phyloP scores from a whole-genome alignment of 768 basidiomycete species.

The Hydnomerulius pinastri region DNA sequence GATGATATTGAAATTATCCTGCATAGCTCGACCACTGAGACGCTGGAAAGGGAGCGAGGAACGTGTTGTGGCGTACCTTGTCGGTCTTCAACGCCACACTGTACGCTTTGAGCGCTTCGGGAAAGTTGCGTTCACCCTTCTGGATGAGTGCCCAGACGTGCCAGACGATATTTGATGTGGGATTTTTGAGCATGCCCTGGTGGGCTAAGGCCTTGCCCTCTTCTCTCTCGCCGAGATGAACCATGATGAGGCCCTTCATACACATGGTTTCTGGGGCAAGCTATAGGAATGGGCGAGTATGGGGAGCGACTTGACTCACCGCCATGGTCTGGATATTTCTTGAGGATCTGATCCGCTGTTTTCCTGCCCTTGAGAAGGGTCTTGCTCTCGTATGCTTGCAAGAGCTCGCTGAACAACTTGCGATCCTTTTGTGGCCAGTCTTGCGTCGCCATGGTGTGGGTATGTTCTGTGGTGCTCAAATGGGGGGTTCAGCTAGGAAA shows the following conservation, averaged over 20 bases:
- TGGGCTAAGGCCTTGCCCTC: conserved; percentile 83
- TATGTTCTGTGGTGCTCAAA: not conserved
- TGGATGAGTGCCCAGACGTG: conserved; percentile 96
- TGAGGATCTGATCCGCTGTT: conserved; percentile 90
- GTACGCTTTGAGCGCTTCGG: conserved; percentile 92
- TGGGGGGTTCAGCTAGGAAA: not conserved
- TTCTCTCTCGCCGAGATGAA: conserved; percentile 76
- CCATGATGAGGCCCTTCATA: conserved; percentile 91
- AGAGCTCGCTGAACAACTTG: conserved; percentile 80
- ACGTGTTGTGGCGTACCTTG: conserved; percentile 56
- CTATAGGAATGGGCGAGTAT: not conserved
- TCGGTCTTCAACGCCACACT: conserved; percentile 87
- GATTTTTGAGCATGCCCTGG: conserved; percentile 78
- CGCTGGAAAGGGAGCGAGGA: not conserved
- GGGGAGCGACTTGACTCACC: conserved; percentile 52
- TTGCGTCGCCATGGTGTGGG: conserved; percentile 22
- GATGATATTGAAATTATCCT: conserved; percentile 95
- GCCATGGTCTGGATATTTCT: conserved; percentile 95
- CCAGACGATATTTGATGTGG: conserved; percentile 94
- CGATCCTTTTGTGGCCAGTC: conserved; percentile 79
- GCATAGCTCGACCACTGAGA: conserved; percentile 1
- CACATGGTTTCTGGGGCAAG: conserved; percentile 78
- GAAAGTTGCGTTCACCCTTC: conserved; percentile 92
- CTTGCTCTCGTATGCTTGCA: conserved; percentile 85
- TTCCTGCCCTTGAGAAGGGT: conserved; percentile 90